phyloP scores from a whole-genome alignment of 345 rosid genomes.

The Gossypium ekmanianum region DNA sequence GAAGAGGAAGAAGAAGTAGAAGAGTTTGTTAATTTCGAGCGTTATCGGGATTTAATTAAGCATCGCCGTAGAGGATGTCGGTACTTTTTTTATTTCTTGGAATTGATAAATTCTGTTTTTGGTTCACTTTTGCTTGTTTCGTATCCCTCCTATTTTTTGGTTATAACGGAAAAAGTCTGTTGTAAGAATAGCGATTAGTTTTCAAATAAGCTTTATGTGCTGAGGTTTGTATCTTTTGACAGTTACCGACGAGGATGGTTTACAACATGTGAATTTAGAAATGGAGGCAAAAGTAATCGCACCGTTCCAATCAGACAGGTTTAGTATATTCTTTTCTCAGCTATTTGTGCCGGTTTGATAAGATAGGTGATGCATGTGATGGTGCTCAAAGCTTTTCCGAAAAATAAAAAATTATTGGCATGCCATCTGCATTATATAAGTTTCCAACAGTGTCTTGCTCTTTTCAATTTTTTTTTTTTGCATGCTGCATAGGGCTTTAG shows the following conservation, averaged over 20 bases:
- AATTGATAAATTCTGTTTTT: slow-evolving; percentile 17
- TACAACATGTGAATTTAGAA: slow-evolving; percentile 80
- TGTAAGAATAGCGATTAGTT: background rate
- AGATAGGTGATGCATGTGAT: background rate
- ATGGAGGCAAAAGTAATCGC: slow-evolving; percentile 74
- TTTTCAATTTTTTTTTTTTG: background rate
- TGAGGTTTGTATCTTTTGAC: slow-evolving; percentile 3
- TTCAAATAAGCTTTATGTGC: slow-evolving; percentile 1
- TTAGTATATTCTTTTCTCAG: background rate
- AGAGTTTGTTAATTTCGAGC: slow-evolving; percentile 99
- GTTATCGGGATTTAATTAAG: slow-evolving; percentile 99
- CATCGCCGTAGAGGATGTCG: slow-evolving; percentile 99
- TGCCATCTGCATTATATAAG: background rate
- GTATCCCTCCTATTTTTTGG: background rate
- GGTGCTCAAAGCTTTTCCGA: background rate
- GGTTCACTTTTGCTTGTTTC: background rate
- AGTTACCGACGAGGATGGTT: slow-evolving; percentile 82
- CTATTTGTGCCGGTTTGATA: background rate
- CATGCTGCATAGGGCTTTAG: background rate
- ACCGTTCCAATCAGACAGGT: slow-evolving; percentile 64
- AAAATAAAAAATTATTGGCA: background rate
- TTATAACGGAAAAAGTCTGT: background rate
- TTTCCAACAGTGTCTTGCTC: background rate
- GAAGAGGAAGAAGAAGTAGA: slow-evolving; percentile 96
- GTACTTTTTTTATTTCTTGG: slow-evolving; percentile 58